These are phyloP conservation scores for Malus asiatica DNA, from an alignment of 306 rosid genomes.

Conservation along the genomic window DNA sequence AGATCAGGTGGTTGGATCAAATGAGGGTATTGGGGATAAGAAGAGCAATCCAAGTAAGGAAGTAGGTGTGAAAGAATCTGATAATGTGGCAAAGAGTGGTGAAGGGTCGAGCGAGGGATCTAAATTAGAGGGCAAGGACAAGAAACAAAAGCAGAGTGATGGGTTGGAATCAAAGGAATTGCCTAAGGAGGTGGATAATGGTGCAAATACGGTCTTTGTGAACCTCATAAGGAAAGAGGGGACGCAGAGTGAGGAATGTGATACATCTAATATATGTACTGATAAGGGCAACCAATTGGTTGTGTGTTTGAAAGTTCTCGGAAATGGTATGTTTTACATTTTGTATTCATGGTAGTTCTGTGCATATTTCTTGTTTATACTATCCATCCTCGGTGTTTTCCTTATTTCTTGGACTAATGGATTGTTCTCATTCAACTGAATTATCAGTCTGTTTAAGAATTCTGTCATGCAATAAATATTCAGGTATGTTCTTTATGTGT, in stretches of 20 bases:
- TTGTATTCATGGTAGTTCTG: not conserved
- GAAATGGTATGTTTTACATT: constrained; percentile 32
- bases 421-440: not conserved
- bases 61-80: not conserved
- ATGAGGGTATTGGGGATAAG: constrained; percentile 5
- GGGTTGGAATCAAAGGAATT: constrained; percentile 6
- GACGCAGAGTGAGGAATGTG: constrained; percentile 37
- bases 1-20: constrained; percentile 11
- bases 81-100: constrained; percentile 4
- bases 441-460: not conserved
- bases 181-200: constrained; percentile 15
- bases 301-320: constrained; percentile 49
- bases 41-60: constrained; percentile 13
- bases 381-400: not conserved
- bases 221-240: constrained; percentile 14
- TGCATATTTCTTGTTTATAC: not conserved
- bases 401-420: not conserved
- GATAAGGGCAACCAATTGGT: constrained; percentile 22
- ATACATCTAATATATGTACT: constrained; percentile 31
- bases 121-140: constrained; percentile 10
- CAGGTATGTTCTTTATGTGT: not conserved
- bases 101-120: not conserved
- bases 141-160: constrained; percentile 7
- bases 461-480: not conserved
- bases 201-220: constrained; percentile 5